Base-by-base conservation (phyloP, 192 early-diverging fungal species). In the Gryganskiella cystojenkinii region DNA sequence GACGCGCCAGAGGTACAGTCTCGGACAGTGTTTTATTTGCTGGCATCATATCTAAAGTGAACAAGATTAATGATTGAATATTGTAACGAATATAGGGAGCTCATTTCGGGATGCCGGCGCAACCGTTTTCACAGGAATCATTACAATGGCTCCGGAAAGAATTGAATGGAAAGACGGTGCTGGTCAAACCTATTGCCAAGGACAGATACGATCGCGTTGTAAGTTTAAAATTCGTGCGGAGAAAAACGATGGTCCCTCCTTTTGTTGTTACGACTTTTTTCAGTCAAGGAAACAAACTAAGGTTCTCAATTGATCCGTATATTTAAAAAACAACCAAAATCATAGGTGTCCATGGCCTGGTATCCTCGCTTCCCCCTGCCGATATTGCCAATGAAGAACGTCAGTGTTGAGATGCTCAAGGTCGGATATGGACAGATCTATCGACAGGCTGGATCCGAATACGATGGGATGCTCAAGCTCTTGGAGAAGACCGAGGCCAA, bases 121-220 rank as follows among this genome's bases (percentile, higher is more conserved):
- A 92, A 37, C 87, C 88, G 1, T 88, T 78, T 61, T 81, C 75
- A 3, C 56, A 80, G 11, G 91, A 92, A 59, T 81, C 89, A 40
- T 81, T 86, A 42, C 54, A 63, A 0, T 92, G 83, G 81, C 71
- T 92, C 13, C 81, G 83, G 5, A 22, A 69, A 0, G 30, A 78
- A 22, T 35, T 90, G 15, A 31, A 82, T 33, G 72, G 80, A 40
- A 83, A 82, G 24, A 72, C 52, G 1, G 88, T 92, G 14, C 5
- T 58, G 0, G 79, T 92, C 14, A 58, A 82, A 46, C 80, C 86
- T 13, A 82, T 82, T 35, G 57, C 81, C 45, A 81, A 76, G 35
- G 90, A 92, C 60, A 85, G 84, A 20, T 92, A 92, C 52, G 82
- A 82, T 20, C 84, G 90, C 27, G 69, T 87, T 52, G 90, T 91